Evolutionary conservation across 208 protist species (phyloP).

Genomic region (Borovskyia barvae): DNA sequence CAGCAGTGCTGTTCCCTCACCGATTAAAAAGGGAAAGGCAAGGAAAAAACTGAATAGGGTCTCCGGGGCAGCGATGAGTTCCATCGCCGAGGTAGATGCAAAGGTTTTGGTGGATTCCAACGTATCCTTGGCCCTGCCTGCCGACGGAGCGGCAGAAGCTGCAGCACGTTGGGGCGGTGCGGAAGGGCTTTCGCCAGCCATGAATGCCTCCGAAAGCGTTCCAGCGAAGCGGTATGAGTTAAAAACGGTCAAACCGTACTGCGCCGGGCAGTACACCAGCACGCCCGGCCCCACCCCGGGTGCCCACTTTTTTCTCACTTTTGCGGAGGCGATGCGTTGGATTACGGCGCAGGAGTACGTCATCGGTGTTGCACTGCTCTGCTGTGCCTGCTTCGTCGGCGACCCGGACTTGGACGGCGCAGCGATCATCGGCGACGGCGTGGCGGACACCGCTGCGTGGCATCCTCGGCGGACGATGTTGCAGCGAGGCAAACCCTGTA

Average conservation of each 20-base stretch:
- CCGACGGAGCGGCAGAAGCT: not conserved
- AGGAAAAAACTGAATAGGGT: not conserved
- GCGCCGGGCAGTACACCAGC: slow-evolving; percentile 23
- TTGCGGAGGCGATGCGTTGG: slow-evolving; percentile 67
- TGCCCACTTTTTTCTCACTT: slow-evolving; percentile 50
- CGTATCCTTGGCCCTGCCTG: not conserved
- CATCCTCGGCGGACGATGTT: slow-evolving; percentile 12
- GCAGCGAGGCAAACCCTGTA: slow-evolving; percentile 33
- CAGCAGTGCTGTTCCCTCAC: slow-evolving; percentile 21
- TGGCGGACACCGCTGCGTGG: slow-evolving; percentile 6
- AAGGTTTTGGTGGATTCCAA: slow-evolving; percentile 5
- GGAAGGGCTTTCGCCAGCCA: too few species aligned
- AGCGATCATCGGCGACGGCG: slow-evolving; percentile 10
- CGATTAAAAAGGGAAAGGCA: slow-evolving; percentile 5
- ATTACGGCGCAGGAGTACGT: slow-evolving; percentile 83
- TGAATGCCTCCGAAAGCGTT: not conserved
- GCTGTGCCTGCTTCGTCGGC: slow-evolving; percentile 44
- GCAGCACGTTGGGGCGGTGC: not conserved
- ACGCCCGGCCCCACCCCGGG: slow-evolving; percentile 8
- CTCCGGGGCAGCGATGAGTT: not conserved
- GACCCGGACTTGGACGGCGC: slow-evolving; percentile 20
- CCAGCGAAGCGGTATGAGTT: slow-evolving; percentile 9
- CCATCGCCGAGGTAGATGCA: slow-evolving; percentile 5
- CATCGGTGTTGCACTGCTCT: slow-evolving; percentile 67
- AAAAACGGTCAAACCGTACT: slow-evolving; percentile 17